Percentiles rank a stretch among this genome's conserved stretches.
Evolutionary conservation across 176 grass and related monocot species (phyloP).

Genomic region (Ampelocalamus luodianensis): DNA sequence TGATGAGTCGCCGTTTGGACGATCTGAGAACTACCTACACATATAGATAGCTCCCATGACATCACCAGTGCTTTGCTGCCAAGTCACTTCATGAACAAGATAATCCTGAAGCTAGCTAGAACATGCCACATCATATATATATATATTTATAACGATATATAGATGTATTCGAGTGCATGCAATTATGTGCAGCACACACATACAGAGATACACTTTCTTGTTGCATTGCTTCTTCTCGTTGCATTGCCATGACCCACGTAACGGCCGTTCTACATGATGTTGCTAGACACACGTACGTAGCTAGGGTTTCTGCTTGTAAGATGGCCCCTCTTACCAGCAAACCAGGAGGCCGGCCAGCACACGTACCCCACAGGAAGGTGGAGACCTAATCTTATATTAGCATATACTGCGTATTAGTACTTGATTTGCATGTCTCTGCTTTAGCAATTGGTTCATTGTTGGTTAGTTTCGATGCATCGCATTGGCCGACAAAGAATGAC

Average conservation of each 20-base stretch:
- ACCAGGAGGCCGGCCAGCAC: constrained; percentile 41
- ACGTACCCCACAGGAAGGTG: constrained; percentile 9
- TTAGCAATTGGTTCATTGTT: background rate
- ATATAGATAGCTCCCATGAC: constrained; percentile 38
- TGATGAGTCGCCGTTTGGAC: background rate
- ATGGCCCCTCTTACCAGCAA: constrained; percentile 41
- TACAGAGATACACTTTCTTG: background rate
- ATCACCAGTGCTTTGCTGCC: constrained; percentile 52
- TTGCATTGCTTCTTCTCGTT: constrained; percentile 38
- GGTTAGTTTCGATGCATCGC: constrained; percentile 22
- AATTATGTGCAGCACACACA: constrained; percentile 1
- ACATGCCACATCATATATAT: background rate
- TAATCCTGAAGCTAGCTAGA: constrained; percentile 35
- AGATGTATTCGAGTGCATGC: constrained; percentile 26
- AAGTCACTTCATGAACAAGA: constrained; percentile 60
- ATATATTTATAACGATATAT: background rate
- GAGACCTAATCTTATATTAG: too few relatives aligned
- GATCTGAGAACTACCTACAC: constrained; percentile 18
- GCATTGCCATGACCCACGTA: constrained; percentile 45
- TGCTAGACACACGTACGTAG: background rate
- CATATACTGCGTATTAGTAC: too few relatives aligned
- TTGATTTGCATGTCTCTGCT: background rate
- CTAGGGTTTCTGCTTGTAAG: background rate
- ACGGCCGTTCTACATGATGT: constrained; percentile 35
- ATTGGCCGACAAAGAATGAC: constrained; percentile 42